Percentiles rank a stretch among this genome's conserved stretches.
Evolutionary conservation across 2,329 filamentous ascomycete species (phyloP).

Genomic region (Phyllosticta citribraziliensis): DNA sequence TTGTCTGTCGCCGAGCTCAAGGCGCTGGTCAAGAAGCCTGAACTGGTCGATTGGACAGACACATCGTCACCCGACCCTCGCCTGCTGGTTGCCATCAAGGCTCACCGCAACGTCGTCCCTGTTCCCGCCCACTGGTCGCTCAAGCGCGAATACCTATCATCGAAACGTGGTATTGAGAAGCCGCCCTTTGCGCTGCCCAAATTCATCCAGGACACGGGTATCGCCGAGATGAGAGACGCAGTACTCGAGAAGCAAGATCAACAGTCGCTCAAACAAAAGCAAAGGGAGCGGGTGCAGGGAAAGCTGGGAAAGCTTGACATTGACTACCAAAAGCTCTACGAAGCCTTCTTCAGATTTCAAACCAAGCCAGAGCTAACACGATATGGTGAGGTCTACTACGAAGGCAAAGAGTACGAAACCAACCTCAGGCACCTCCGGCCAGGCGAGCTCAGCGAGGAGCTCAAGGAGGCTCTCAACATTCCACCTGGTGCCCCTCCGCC

Average conservation of each 20-base stretch:
- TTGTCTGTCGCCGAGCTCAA: slow-evolving; percentile 93
- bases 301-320: slow-evolving; percentile 98
- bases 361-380: slow-evolving; percentile 89
- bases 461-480: slow-evolving; percentile 90
- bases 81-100: slow-evolving; percentile 87
- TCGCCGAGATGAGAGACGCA: slow-evolving; percentile 95
- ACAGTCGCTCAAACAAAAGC: slow-evolving; percentile 86
- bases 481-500: slow-evolving; percentile 86
- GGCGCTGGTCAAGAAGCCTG: slow-evolving; percentile 78
- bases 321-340: slow-evolving; percentile 96
- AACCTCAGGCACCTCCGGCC: slow-evolving; percentile 84
- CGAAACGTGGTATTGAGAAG: slow-evolving; percentile 94
- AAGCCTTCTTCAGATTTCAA: slow-evolving; percentile 96
- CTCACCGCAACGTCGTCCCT: slow-evolving; percentile 87
- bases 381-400: slow-evolving; percentile 98
- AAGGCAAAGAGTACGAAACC: slow-evolving; percentile 96
- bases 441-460: slow-evolving; percentile 77
- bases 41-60: slow-evolving; percentile 97
- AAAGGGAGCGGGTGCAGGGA: slow-evolving; percentile 83
- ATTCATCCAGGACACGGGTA: slow-evolving; percentile 95
- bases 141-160: slow-evolving; percentile 94
- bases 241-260: slow-evolving; percentile 93
- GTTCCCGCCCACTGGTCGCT: slow-evolving; percentile 91
- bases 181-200: slow-evolving; percentile 84
- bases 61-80: slow-evolving; percentile 82